Conservation (phyloP, 148 eudicot species). For the Amaranthus cruentus region DNA sequence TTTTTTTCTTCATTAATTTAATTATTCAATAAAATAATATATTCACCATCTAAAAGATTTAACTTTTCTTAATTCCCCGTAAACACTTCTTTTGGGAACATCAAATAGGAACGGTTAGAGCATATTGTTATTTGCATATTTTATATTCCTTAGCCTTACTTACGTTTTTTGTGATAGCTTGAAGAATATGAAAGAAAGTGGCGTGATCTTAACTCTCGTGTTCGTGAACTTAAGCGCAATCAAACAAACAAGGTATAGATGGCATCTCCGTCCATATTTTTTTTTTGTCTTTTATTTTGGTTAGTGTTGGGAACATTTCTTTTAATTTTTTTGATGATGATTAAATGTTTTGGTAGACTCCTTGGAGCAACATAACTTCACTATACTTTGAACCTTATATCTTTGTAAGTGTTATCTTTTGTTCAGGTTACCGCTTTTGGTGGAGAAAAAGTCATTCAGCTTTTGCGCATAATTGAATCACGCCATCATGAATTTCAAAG, state of each 20-base stretch:
- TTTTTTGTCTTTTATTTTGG: not conserved
- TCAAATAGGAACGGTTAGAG: no score
- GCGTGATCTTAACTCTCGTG: slow-evolving; percentile 31
- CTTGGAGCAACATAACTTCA: not conserved
- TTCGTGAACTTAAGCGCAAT: slow-evolving; percentile 50
- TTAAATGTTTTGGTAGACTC: not conserved
- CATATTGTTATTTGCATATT: not conserved
- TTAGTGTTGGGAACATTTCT: not conserved
- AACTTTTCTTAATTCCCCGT: no score
- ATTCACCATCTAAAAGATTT: no score
- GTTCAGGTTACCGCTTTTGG: slow-evolving; percentile 91
- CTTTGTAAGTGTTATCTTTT: slow-evolving; percentile 7
- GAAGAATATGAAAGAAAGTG: slow-evolving; percentile 36
- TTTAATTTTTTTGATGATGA: not conserved
- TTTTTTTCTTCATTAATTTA: no score
- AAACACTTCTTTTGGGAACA: no score
- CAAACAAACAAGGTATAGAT: slow-evolving; percentile 66
- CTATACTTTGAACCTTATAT: not conserved
- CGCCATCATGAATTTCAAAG: slow-evolving; percentile 53
- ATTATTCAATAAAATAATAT: no score
- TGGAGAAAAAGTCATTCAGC: slow-evolving; percentile 59
- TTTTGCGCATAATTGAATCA: slow-evolving; percentile 69
- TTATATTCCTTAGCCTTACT: not conserved
- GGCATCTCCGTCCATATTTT: slow-evolving; percentile 10
- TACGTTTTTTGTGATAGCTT: slow-evolving; percentile 39